Base-by-base conservation (phyloP, 2,329 filamentous ascomycete genomes). In the Amesomyces nigricolor region DNA sequence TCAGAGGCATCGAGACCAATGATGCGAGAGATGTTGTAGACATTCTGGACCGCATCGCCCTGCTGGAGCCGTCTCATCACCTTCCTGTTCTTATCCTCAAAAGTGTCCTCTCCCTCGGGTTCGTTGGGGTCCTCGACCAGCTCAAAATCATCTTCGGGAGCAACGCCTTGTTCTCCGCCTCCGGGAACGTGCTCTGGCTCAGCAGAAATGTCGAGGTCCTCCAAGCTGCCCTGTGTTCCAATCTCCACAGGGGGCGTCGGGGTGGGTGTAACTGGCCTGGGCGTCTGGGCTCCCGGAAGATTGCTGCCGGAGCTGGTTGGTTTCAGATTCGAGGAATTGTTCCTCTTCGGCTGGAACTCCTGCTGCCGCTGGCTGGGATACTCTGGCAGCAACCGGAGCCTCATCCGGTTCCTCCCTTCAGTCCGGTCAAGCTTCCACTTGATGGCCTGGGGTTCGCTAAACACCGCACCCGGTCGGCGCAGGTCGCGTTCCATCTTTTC, bases 1-100 rank as follows among this genome's bases (percentile, higher is more conserved):
- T 99, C 95, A 58, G 89, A 90, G 8, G 91, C 91, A 67, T 99
- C 94, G 4, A 99, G 78, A 9, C 94, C 94, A 32, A 96, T 86
- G 53, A 99, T 92, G 10, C 94, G 86, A 14, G 94, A 97, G 48
- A 97, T 86, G 64, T 99, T 99, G 76, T 90, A 95, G 1, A 96
- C 90, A 54, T 89, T 88, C 68, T 96, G 89, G 2, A 99, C 92
- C 54, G 91, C 83, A 65, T 99, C 94, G 5, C 91, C 91, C 11
- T 88, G 87, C 63, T 96, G 87, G 10, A 99, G 78, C 60, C 90
- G 92, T 50, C 94, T 83, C 90, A 97, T 95, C 44, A 99, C 92
- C 70, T 96, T 96, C 44, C 95, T 83, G 66, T 99, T 97, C 75
- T 96, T 97, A 70, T 99, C 95, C 71, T 99, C 95, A 60, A 95